These are phyloP conservation scores for Penicillium cataractarum DNA, from an alignment of 495 filamentous ascomycete species.

Conservation along the genomic window DNA sequence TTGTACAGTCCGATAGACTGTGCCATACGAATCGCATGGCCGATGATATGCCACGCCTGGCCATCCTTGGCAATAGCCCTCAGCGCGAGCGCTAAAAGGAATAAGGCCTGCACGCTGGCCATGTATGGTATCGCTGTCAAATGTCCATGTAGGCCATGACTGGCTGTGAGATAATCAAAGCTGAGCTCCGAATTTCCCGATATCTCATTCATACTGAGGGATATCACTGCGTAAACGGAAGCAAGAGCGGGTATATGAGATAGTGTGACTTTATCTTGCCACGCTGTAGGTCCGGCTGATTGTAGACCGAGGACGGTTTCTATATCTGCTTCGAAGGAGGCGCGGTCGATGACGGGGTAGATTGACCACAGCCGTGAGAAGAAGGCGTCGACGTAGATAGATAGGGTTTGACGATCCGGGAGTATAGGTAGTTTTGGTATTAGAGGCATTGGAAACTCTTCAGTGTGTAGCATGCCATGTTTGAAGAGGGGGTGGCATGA, in stretches of 20 bases:
- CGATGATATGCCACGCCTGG: not conserved
- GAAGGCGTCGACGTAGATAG: not conserved
- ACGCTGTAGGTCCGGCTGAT: not conserved
- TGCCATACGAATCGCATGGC: not conserved
- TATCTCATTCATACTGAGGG: not conserved
- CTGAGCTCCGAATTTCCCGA: not conserved
- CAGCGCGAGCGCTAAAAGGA: not conserved
- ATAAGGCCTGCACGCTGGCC: not conserved
- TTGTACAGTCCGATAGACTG: not conserved
- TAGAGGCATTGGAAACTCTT: constrained; percentile 14
- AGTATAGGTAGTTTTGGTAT: not conserved
- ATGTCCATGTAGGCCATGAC: constrained; percentile 1
- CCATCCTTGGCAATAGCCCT: not conserved
- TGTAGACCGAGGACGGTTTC: not conserved
- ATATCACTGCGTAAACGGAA: not conserved
- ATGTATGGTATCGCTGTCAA: not conserved
- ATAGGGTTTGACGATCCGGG: not conserved
- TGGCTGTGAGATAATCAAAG: not conserved
- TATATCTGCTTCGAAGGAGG: not conserved
- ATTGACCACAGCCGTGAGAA: not conserved
- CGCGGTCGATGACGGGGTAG: not conserved
- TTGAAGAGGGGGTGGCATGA: not conserved
- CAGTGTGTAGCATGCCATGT: constrained; percentile 16
- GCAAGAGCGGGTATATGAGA: not conserved
- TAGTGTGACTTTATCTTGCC: not conserved